phyloP scores from a whole-genome alignment of 495 filamentous ascomycete species.

The Penicillium desertorum region DNA sequence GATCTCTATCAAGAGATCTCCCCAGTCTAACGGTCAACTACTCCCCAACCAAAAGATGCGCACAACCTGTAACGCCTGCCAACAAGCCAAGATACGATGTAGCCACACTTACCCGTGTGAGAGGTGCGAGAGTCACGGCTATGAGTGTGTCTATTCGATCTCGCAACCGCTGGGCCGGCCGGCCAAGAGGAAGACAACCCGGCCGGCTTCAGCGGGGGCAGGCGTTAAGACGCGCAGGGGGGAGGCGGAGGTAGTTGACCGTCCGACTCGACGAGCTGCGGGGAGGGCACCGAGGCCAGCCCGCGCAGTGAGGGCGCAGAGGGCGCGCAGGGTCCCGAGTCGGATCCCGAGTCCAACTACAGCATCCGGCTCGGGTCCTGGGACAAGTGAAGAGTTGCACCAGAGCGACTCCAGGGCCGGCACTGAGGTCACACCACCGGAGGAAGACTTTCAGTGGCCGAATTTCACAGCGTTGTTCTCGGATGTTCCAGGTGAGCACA shows the following conservation, averaged over 20 bases:
- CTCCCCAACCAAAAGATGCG: slow-evolving; percentile 36
- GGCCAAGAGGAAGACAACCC: slow-evolving; percentile 36
- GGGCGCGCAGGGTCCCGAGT: neutral
- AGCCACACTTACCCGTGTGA: slow-evolving; percentile 46
- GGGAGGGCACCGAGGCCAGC: neutral
- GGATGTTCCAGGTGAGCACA: slow-evolving; percentile 4
- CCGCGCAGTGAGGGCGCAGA: neutral
- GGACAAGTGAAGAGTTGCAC: neutral
- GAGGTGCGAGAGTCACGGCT: slow-evolving; percentile 44
- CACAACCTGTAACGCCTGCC: slow-evolving; percentile 50
- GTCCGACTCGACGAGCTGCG: slow-evolving; percentile 15
- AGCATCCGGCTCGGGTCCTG: neutral
- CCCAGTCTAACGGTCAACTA: neutral
- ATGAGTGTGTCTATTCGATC: slow-evolving; percentile 48
- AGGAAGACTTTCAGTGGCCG: neutral
- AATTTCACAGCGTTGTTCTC: neutral
- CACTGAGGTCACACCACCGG: neutral
- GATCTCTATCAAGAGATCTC: slow-evolving; percentile 17
- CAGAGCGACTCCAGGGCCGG: slow-evolving; percentile 1
- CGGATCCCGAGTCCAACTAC: neutral
- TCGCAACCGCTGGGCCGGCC: slow-evolving; percentile 46
- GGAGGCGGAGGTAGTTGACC: slow-evolving; percentile 6
- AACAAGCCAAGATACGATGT: slow-evolving; percentile 52
- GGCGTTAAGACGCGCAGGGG: slow-evolving; percentile 4
- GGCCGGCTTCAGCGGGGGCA: neutral